A percentile compares a stretch with the other conserved stretches of the same genome.
These are phyloP conservation scores for Alternaria conjuncta DNA, from an alignment of 2,329 filamentous ascomycete genomes.

Conservation along the genomic window DNA sequence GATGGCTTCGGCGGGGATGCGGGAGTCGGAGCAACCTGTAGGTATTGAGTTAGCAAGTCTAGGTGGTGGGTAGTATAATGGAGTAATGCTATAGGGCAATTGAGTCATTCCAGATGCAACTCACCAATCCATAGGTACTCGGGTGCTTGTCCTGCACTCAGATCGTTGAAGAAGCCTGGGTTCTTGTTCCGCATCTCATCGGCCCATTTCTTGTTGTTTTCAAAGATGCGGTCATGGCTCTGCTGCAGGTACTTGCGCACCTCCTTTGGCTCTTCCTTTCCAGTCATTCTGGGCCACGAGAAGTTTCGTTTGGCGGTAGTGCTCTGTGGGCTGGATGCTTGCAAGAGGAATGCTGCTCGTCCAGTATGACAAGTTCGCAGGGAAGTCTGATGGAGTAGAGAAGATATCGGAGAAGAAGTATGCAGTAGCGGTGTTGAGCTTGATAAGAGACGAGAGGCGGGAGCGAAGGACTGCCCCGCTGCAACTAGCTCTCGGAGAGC, in stretches of 20 bases:
- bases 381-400: not conserved
- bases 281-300: constrained; percentile 28
- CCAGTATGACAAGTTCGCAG: constrained; percentile 7
- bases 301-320: constrained; percentile 10
- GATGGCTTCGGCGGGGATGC: constrained; percentile 51
- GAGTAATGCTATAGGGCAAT: not conserved
- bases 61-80: not conserved
- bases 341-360: not conserved
- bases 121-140: constrained; percentile 66
- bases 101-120: constrained; percentile 7
- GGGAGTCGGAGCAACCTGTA: constrained; percentile 49
- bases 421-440: constrained; percentile 4
- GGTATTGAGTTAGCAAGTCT: not conserved
- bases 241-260: constrained; percentile 62
- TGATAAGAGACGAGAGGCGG: constrained; percentile 11
- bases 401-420: not conserved
- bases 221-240: constrained; percentile 71
- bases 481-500: constrained; percentile 23
- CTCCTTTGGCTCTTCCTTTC: constrained; percentile 28
- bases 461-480: constrained; percentile 15
- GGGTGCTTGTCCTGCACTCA: constrained; percentile 69
- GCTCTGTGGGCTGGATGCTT: not conserved
- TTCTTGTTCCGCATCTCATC: constrained; percentile 64
- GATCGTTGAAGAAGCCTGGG: constrained; percentile 69
- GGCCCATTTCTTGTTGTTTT: constrained; percentile 72